Base-by-base conservation (phyloP, 805 yeast genomes). In the Candida sakaeoensis region DNA sequence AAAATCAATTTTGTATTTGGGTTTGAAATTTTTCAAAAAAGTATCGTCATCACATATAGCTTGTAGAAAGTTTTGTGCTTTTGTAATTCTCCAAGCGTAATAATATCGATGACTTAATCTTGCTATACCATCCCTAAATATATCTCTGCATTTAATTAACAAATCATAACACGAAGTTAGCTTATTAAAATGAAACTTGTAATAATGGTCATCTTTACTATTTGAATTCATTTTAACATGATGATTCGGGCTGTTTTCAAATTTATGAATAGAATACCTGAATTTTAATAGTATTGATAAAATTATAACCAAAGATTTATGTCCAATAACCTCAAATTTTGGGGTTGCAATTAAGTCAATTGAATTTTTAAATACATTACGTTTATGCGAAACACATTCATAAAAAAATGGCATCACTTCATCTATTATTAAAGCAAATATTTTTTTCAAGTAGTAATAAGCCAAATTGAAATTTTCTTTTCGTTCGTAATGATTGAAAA, bases 51-150 rank as follows among this genome's bases (percentile, higher is more conserved):
- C 55, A 8, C 76, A 41, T 4, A 71, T 38, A 16, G 56, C 60
- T 12, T 68, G 46, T 16, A 79, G 49, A 32, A 64, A 69, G 7
- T 55, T 57, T 36, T 74, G 75, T 0, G 85, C 82, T 49, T 80
- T 81, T 30, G 77, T 68, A 53, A 82, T 71, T 58, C 85, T 72
- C 79, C 82, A 79, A 2, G 88, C 84, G 52, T 80, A 80, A 43
- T 77, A 79, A 52, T 80, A 82, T 44, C 78, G 68, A 21, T 62
- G 67, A 12, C 85, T 75, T 27, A 83, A 58, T 30, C 66, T 65
- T 12, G 59, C 69, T 19, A 64, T 46, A 1, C 58, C 50, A 3
- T 55, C 39, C 40, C 49, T 23, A 19, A 51, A 48, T 3, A 45
- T 43, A 26, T 42, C 44, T 4, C 35, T 19, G 36, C 49, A 42